A percentile compares a stretch with the other conserved stretches of the same genome.
phyloP scores from a whole-genome alignment of 352 stramenopile genomes.

The Pythium vanterpoolii region DNA sequence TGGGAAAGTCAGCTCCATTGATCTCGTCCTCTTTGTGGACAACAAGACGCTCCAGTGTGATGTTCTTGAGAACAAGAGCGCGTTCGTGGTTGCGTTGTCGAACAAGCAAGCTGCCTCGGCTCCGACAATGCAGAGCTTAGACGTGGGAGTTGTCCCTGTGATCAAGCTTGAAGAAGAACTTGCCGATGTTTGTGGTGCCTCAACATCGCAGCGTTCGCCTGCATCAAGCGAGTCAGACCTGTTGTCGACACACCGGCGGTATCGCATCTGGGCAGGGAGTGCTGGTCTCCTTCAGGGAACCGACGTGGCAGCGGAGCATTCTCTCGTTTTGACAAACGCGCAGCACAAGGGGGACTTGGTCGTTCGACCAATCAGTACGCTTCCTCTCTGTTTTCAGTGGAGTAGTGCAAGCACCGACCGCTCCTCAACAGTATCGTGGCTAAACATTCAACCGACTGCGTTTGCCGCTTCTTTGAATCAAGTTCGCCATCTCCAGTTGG shows the following conservation, averaged over 20 bases:
- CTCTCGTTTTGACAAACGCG: conserved; percentile 52
- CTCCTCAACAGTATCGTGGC: conserved; percentile 6
- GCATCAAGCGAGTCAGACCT: conserved; percentile 29
- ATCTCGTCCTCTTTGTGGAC: conserved; percentile 83
- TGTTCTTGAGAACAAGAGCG: conserved; percentile 9
- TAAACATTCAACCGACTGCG: conserved; percentile 23
- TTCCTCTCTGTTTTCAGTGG: conserved; percentile 68
- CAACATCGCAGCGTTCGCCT: background rate
- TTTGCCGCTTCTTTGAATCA: conserved; percentile 11
- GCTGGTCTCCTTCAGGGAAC: conserved; percentile 19
- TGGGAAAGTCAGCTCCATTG: conserved; percentile 71
- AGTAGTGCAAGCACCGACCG: conserved; percentile 5
- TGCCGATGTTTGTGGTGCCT: conserved; percentile 1
- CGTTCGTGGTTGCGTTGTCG: background rate
- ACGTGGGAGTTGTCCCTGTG: conserved; percentile 66
- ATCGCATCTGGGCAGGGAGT: conserved; percentile 48
- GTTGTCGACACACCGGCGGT: conserved; percentile 33
- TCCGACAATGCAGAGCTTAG: conserved; percentile 16
- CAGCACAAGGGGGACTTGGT: conserved; percentile 40
- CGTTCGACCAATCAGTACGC: conserved; percentile 65
- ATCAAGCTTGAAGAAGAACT: conserved; percentile 71
- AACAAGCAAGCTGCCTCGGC: background rate
- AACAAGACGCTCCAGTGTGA: conserved; percentile 53
- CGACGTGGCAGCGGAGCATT: background rate
- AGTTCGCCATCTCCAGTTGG: conserved; percentile 11